These are phyloP conservation scores for Zalerion maritima DNA, from an alignment of 495 filamentous ascomycete genomes.

Conservation along the genomic window DNA sequence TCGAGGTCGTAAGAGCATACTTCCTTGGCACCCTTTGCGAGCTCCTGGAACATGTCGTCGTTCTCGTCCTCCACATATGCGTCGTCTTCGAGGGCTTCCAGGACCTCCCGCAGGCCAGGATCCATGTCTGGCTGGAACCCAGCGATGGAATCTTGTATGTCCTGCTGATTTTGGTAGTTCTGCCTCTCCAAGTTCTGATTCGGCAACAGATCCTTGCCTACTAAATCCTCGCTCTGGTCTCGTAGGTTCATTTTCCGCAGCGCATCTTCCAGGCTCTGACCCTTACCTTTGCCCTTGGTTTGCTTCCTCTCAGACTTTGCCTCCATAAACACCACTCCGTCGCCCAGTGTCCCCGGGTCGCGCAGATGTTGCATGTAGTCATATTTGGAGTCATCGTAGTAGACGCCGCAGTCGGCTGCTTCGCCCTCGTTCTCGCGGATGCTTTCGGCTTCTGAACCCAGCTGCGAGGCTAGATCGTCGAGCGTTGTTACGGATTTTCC, in stretches of 20 bases:
- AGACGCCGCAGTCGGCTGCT: constrained; percentile 85
- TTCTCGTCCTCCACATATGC: constrained; percentile 82
- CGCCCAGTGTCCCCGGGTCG: constrained; percentile 49
- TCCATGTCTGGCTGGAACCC: constrained; percentile 99
- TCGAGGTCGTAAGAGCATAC: constrained; percentile 37
- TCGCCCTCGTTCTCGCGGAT: constrained; percentile 88
- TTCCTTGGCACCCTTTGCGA: constrained; percentile 62
- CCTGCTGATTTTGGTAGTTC: constrained; percentile 87
- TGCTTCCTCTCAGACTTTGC: constrained; percentile 41
- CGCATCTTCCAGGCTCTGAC: constrained; percentile 59
- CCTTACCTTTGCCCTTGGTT: constrained; percentile 51
- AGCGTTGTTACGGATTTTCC: constrained; percentile 51
- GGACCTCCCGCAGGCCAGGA: constrained; percentile 73
- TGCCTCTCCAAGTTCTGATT: constrained; percentile 54
- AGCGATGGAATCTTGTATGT: constrained; percentile 76
- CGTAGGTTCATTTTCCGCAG: constrained; percentile 50
- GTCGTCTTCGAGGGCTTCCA: constrained; percentile 93
- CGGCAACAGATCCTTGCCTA: constrained; percentile 56
- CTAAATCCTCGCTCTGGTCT: constrained; percentile 37
- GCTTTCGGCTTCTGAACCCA: constrained; percentile 40
- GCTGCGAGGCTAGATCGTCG: constrained; percentile 61
- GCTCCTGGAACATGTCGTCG: constrained; percentile 64
- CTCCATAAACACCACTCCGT: constrained; percentile 62
- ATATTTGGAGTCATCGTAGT: constrained; percentile 75
- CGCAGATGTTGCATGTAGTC: constrained; percentile 99